Conservation (phyloP, 768 basidiomycete genomes). For the Podaxis sp. region DNA sequence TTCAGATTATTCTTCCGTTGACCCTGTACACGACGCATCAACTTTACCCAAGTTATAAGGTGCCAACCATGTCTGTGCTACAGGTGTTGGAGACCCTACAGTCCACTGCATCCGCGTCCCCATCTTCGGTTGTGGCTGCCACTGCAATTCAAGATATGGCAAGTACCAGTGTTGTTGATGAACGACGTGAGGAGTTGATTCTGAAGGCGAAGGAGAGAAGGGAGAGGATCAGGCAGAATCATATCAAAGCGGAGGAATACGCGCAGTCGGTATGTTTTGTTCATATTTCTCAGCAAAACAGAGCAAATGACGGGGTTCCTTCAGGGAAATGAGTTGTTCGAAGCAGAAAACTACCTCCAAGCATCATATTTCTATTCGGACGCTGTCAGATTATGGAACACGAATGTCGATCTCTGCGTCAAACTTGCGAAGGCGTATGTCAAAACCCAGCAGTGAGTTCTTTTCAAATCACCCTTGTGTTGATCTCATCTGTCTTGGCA, state of each 20-base stretch:
- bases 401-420: constrained; percentile 29
- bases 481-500: constrained; percentile 2
- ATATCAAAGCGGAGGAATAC: not conserved
- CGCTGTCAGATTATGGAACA: constrained; percentile 28
- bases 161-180: not conserved
- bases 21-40: not conserved
- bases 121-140: not conserved
- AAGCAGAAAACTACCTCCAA: constrained; percentile 25
- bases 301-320: not conserved
- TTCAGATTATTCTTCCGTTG: not conserved
- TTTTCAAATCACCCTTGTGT: not conserved
- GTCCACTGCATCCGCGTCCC: not conserved
- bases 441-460: constrained; percentile 29
- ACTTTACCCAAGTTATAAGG: too few relatives aligned
- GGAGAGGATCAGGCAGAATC: not conserved
- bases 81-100: not conserved
- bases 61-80: too few relatives aligned
- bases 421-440: constrained; percentile 31
- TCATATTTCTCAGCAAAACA: not conserved
- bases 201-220: not conserved
- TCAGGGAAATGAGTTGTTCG: constrained; percentile 31
- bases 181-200: too few relatives aligned
- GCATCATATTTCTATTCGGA: constrained; percentile 30
- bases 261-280: not conserved
- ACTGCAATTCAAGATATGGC: not conserved